A percentile compares a stretch with the other conserved stretches of the same genome.
phyloP scores from a whole-genome alignment of 257 asterid genomes.

The Penstemon davidsonii region DNA sequence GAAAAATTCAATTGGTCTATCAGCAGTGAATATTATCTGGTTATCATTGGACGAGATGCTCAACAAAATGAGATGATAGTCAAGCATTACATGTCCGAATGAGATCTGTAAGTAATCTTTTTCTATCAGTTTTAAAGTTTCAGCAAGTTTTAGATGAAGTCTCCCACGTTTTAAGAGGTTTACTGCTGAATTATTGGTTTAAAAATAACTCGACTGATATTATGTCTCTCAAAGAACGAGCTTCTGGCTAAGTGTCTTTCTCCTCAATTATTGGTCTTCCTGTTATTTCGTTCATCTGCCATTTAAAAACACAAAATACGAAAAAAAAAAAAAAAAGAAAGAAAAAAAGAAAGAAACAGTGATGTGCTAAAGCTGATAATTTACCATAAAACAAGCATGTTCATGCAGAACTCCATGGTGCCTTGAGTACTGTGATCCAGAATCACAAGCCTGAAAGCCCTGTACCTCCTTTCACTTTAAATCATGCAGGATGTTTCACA shows the following conservation, averaged over 20 bases:
- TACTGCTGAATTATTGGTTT: conserved; percentile 11
- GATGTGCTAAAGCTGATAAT: conserved; percentile 29
- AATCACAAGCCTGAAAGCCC: conserved; percentile 86
- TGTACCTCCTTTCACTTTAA: conserved; percentile 94
- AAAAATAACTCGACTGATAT: conserved; percentile 2
- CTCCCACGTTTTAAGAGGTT: neutral
- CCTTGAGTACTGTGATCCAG: conserved; percentile 96
- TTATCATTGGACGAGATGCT: conserved; percentile 96
- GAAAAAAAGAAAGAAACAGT: neutral
- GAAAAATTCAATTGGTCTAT: conserved; percentile 98
- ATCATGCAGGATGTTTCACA: conserved; percentile 96
- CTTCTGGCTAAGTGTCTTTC: conserved; percentile 20
- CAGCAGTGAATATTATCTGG: conserved; percentile 95
- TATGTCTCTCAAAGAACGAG: neutral
- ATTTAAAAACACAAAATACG: conserved; percentile 15
- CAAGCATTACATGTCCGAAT: conserved; percentile 95
- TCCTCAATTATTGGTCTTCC: conserved; percentile 11
- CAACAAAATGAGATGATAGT: conserved; percentile 99
- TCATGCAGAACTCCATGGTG: conserved; percentile 98
- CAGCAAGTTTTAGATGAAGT: conserved; percentile 13
- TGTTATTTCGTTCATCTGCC: conserved; percentile 5
- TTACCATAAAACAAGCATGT: conserved; percentile 60
- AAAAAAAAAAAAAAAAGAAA: neutral
- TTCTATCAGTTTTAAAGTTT: neutral
- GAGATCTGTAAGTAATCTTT: conserved; percentile 79